A percentile compares a stretch with the other conserved stretches of the same genome.
phyloP scores from a whole-genome alignment of 2,329 filamentous ascomycete species.

The Venturia carpophila region DNA sequence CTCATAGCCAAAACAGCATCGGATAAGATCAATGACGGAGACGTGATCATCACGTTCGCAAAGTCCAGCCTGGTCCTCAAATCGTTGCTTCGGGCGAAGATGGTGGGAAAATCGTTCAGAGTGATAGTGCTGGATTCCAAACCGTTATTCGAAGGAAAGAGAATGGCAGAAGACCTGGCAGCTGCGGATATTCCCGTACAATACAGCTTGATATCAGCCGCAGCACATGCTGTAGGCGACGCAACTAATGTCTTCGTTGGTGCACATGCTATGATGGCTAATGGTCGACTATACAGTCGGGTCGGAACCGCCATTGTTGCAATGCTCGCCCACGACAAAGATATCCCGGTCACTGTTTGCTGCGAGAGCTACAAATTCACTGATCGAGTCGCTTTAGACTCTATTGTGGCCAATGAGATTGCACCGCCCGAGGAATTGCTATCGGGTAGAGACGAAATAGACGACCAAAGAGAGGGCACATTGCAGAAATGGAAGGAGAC shows the following conservation, averaged over 20 bases:
- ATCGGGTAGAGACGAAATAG: slow-evolving; percentile 22
- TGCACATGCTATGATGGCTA: slow-evolving; percentile 91
- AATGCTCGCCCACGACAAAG: slow-evolving; percentile 67
- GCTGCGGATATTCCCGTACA: slow-evolving; percentile 62
- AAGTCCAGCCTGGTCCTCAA: slow-evolving; percentile 81
- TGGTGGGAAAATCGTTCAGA: slow-evolving; percentile 63
- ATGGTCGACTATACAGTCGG: slow-evolving; percentile 81
- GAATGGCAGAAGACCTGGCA: slow-evolving; percentile 63
- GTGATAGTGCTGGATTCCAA: slow-evolving; percentile 78
- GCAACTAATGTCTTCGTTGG: slow-evolving; percentile 73
- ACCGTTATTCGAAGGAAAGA: slow-evolving; percentile 61
- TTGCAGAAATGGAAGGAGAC: slow-evolving; percentile 29
- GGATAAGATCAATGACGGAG: slow-evolving; percentile 67
- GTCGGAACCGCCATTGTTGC: slow-evolving; percentile 83
- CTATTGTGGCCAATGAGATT: slow-evolving; percentile 90
- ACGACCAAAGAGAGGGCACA: neutral
- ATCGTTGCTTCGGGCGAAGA: slow-evolving; percentile 65
- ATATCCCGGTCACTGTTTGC: slow-evolving; percentile 76
- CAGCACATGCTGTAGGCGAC: slow-evolving; percentile 64
- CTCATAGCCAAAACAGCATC: slow-evolving; percentile 73
- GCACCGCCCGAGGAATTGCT: slow-evolving; percentile 63
- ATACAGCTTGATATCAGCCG: slow-evolving; percentile 73
- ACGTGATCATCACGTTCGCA: slow-evolving; percentile 79
- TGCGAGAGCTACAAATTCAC: slow-evolving; percentile 96
- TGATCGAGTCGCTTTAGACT: slow-evolving; percentile 80